Evolutionary conservation across 1,284 basidiomycete species (phyloP).

Genomic region (Leccinum subrobustum): DNA sequence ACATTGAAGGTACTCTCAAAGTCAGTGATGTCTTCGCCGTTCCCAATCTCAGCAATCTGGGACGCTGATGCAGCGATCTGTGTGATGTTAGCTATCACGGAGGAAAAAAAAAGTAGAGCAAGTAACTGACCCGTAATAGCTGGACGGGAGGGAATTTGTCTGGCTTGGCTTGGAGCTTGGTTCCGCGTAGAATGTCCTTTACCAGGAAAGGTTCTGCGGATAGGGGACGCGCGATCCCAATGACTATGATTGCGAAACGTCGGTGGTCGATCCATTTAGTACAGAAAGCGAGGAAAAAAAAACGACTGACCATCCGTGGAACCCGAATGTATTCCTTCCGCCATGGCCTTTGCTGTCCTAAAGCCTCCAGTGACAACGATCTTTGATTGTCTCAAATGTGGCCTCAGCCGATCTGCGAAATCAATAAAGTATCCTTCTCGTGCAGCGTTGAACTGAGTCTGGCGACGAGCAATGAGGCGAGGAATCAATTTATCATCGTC

Average conservation of each 20-base stretch:
- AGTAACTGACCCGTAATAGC: constrained; percentile 27
- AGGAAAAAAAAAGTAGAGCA: not conserved
- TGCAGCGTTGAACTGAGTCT: constrained; percentile 33
- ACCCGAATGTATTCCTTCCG: constrained; percentile 32
- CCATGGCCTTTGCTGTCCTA: constrained; percentile 42
- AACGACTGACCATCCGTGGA: constrained; percentile 31
- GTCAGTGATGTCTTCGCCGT: constrained; percentile 35
- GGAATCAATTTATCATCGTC: not conserved
- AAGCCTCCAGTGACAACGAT: constrained; percentile 50
- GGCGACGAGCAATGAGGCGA: not conserved
- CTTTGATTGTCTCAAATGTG: constrained; percentile 35
- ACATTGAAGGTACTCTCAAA: constrained; percentile 33
- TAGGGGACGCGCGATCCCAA: constrained; percentile 47
- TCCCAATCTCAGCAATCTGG: constrained; percentile 35
- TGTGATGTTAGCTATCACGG: not conserved
- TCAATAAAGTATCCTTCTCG: constrained; percentile 42
- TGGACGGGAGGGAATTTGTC: constrained; percentile 31
- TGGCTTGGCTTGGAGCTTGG: constrained; percentile 31
- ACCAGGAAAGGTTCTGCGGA: constrained; percentile 44
- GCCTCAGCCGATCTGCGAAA: constrained; percentile 43
- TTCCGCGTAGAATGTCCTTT: constrained; percentile 38
- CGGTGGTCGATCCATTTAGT: not conserved
- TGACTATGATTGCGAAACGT: constrained; percentile 23
- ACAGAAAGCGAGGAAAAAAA: not conserved
- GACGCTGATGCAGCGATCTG: constrained; percentile 32